These are phyloP conservation scores for Oryza officinalis DNA, from an alignment of 176 grass and related monocot species.

Conservation along the genomic window DNA sequence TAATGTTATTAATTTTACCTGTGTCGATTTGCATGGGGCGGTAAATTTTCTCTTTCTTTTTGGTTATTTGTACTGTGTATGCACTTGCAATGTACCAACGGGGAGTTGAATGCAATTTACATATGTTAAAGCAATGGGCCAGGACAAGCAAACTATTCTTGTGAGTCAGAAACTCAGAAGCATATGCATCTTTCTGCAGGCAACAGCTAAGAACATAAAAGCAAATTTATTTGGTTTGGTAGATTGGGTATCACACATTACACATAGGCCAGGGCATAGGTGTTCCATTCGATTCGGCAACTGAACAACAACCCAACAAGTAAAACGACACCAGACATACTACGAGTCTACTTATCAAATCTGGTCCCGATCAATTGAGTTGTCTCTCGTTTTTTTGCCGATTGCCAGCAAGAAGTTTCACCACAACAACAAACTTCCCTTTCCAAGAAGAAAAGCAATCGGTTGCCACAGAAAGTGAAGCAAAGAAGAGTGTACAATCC, in stretches of 20 bases:
- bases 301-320: conserved; percentile 20
- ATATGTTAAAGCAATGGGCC: neutral
- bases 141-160: conserved; percentile 21
- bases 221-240: conserved; percentile 45
- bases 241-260: neutral
- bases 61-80: neutral
- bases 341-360: neutral
- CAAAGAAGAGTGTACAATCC: conserved; percentile 3
- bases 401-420: neutral
- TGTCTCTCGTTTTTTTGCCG: conserved; percentile 4
- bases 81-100: conserved; percentile 21
- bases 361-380: neutral
- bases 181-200: conserved; percentile 25
- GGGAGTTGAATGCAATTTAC: conserved; percentile 40
- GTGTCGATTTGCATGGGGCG: conserved; percentile 23
- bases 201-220: conserved; percentile 37
- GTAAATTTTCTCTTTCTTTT: conserved; percentile 8
- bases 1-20: conserved; percentile 16
- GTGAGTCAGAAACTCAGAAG: conserved; percentile 31
- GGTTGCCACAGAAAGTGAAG: conserved; percentile 1
- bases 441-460: conserved; percentile 19
- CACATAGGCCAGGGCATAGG: neutral
- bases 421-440: neutral
- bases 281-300: conserved; percentile 12
- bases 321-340: neutral